A percentile compares a stretch with the other conserved stretches of the same genome.
Conservation (phyloP, 2,329 filamentous ascomycete species). For the Beauveria varroae region DNA sequence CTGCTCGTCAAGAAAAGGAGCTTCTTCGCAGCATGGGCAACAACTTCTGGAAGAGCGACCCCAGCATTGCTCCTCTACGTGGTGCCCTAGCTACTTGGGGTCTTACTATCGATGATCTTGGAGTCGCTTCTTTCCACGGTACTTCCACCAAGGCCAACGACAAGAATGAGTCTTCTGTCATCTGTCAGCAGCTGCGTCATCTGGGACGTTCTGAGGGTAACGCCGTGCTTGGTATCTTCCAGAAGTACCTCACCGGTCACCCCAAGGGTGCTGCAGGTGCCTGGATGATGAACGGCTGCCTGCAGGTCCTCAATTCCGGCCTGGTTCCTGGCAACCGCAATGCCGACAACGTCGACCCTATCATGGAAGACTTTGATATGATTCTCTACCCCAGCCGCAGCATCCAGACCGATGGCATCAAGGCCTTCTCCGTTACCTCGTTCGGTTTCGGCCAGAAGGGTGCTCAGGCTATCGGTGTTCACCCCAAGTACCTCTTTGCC, state of each 20-base stretch:
- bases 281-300: conserved; percentile 98
- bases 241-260: conserved; percentile 97
- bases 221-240: conserved; percentile 92
- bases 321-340: conserved; percentile 96
- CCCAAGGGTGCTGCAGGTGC: conserved; percentile 98
- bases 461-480: conserved; percentile 92
- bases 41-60: conserved; percentile 97
- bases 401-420: conserved; percentile 96
- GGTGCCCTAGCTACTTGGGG: conserved; percentile 97
- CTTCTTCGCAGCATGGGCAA: conserved; percentile 90
- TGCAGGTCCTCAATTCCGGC: conserved; percentile 91
- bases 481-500: conserved; percentile 92
- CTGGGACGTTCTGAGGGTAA: conserved; percentile 96
- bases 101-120: conserved; percentile 91
- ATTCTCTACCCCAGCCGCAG: conserved; percentile 93
- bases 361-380: conserved; percentile 97
- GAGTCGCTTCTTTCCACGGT: conserved; percentile 95
- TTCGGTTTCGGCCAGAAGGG: conserved; percentile 99
- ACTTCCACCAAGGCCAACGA: conserved; percentile 98
- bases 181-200: conserved; percentile 93
- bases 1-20: conserved; percentile 84
- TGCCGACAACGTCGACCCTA: conserved; percentile 90
- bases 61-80: conserved; percentile 87
- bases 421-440: conserved; percentile 97
- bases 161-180: conserved; percentile 98